phyloP scores from a whole-genome alignment of 2,329 filamentous ascomycete species.

The Xylariaceae sp. region DNA sequence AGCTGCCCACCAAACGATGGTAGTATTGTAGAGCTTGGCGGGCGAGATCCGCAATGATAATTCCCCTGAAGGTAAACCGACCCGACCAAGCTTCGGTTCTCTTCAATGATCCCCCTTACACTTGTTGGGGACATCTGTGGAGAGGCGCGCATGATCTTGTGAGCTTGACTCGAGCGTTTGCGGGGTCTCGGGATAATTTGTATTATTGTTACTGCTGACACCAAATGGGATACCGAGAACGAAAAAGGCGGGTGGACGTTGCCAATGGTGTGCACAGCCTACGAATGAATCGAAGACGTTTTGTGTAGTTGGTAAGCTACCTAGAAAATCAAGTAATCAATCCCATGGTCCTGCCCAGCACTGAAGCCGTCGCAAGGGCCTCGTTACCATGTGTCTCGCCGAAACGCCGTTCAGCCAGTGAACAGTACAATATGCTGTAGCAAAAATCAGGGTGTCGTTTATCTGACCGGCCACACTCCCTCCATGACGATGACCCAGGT shows the following conservation, averaged over 20 bases:
- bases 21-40: conserved; percentile 3
- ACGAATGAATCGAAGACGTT: conserved; percentile 7
- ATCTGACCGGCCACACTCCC: conserved; percentile 3
- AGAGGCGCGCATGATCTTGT: conserved; percentile 17
- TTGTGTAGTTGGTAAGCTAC: conserved; percentile 20
- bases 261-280: conserved; percentile 2
- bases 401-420: conserved; percentile 29
- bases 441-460: background rate
- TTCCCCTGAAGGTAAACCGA: conserved; percentile 20
- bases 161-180: conserved; percentile 3
- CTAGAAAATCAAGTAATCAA: conserved; percentile 15
- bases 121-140: conserved; percentile 16
- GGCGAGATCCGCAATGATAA: conserved; percentile 17
- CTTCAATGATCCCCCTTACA: background rate
- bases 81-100: conserved; percentile 10
- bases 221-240: conserved; percentile 8
- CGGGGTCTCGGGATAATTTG: conserved; percentile 1
- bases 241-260: background rate
- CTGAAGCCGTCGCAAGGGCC: conserved; percentile 8
- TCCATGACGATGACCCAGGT: conserved; percentile 10
- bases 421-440: conserved; percentile 20
- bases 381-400: conserved; percentile 17
- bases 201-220: conserved; percentile 2
- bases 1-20: conserved; percentile 6
- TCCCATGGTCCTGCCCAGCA: conserved; percentile 8